phyloP scores from a whole-genome alignment of 805 yeast genomes.

The Wickerhamiella brachini region DNA sequence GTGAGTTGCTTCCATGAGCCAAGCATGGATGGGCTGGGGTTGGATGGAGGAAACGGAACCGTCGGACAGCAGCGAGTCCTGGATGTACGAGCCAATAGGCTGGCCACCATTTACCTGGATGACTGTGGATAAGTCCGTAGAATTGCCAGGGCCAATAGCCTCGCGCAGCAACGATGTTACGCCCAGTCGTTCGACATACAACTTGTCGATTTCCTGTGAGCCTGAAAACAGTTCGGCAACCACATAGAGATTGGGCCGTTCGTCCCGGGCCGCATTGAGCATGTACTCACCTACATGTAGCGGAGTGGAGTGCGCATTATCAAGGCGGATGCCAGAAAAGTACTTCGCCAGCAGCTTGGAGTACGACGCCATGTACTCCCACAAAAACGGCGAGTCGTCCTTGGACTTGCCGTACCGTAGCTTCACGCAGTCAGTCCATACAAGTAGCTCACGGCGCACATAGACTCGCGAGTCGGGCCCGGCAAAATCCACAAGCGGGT shows the following conservation, averaged over 20 bases:
- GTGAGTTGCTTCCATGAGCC: conserved; percentile 96
- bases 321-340: conserved; percentile 83
- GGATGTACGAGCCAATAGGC: conserved; percentile 83
- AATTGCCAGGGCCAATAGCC: conserved; percentile 94
- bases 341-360: conserved; percentile 54
- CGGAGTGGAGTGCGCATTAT: conserved; percentile 94
- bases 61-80: conserved; percentile 43
- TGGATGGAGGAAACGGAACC: conserved; percentile 11
- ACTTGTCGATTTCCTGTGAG: conserved; percentile 75
- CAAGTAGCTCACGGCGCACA: conserved; percentile 79
- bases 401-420: conserved; percentile 68
- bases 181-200: conserved; percentile 83
- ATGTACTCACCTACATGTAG: conserved; percentile 83
- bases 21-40: conserved; percentile 69
- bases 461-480: conserved; percentile 66
- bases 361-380: conserved; percentile 79
- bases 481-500: conserved; percentile 89
- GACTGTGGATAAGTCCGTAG: conserved; percentile 68
- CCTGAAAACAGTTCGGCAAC: conserved; percentile 94
- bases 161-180: conserved; percentile 82
- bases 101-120: conserved; percentile 90
- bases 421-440: conserved; percentile 97
- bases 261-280: conserved; percentile 73
- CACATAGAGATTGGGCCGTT: conserved; percentile 75
- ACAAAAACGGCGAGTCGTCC: conserved; percentile 74